A percentile compares a stretch with the other conserved stretches of the same genome.
Conservation (phyloP, 2,329 filamentous ascomycete species). For the Botrytis elliptica region DNA sequence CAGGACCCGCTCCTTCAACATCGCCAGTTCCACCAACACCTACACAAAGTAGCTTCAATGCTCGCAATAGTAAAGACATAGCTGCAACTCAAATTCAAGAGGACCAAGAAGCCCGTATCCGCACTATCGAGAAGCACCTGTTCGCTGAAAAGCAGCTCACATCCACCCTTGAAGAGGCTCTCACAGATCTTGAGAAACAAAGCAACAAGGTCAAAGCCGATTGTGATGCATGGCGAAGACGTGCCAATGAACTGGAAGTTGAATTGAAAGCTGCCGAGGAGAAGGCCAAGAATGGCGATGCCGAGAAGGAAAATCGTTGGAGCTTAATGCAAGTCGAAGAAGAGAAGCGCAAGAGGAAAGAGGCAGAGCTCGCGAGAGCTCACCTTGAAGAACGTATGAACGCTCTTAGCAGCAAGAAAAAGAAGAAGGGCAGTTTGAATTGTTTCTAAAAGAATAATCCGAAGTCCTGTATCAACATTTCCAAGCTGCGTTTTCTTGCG, state of each 20-base stretch:
- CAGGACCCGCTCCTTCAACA: conserved; percentile 42
- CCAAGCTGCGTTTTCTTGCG: neutral
- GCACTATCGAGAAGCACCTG: conserved; percentile 94
- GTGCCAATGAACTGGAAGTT: conserved; percentile 57
- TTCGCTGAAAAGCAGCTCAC: conserved; percentile 96
- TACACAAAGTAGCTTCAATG: conserved; percentile 48
- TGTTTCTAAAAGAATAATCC: conserved; percentile 62
- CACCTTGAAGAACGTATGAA: conserved; percentile 96
- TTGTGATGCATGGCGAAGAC: conserved; percentile 86
- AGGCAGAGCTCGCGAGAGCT: conserved; percentile 83
- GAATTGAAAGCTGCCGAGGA: conserved; percentile 53
- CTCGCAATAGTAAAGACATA: conserved; percentile 76
- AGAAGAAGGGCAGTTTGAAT: conserved; percentile 85
- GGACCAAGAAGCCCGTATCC: conserved; percentile 92
- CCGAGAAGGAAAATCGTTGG: conserved; percentile 51
- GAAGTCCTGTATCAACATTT: conserved; percentile 11
- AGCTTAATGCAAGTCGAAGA: conserved; percentile 91
- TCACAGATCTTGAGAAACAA: conserved; percentile 88
- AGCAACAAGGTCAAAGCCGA: conserved; percentile 90
- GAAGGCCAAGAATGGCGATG: conserved; percentile 42
- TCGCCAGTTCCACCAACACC: conserved; percentile 49
- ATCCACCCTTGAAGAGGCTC: conserved; percentile 88
- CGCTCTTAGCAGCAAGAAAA: conserved; percentile 73
- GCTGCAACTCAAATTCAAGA: conserved; percentile 77
- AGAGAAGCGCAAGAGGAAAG: conserved; percentile 86